These are phyloP conservation scores for Talaromyces thailandensis DNA, from an alignment of 495 filamentous ascomycete species.

Conservation along the genomic window DNA sequence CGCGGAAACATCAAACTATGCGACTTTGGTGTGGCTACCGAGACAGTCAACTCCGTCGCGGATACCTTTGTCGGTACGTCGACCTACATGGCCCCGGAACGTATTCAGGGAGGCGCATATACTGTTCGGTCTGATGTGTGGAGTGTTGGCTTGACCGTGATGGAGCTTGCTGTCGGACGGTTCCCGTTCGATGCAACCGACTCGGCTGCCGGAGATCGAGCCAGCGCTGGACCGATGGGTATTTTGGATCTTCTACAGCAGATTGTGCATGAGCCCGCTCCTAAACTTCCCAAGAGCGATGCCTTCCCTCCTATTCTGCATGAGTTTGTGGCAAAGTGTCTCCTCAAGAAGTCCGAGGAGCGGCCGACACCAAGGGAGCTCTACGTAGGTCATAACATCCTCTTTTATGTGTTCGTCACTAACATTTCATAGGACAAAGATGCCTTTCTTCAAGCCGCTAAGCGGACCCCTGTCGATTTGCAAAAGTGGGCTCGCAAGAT, in stretches of 20 bases:
- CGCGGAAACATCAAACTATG: slow-evolving; percentile 92
- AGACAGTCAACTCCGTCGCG: slow-evolving; percentile 92
- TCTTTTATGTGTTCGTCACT: neutral
- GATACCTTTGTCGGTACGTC: slow-evolving; percentile 98
- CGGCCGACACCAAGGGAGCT: slow-evolving; percentile 89
- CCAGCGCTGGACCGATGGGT: slow-evolving; percentile 71
- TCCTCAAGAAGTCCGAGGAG: slow-evolving; percentile 77
- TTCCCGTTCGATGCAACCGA: slow-evolving; percentile 86
- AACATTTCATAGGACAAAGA: slow-evolving; percentile 61
- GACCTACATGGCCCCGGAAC: slow-evolving; percentile 97
- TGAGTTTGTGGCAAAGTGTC: slow-evolving; percentile 92
- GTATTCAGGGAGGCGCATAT: slow-evolving; percentile 93
- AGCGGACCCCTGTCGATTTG: slow-evolving; percentile 85
- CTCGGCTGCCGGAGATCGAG: slow-evolving; percentile 59
- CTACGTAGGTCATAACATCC: slow-evolving; percentile 25
- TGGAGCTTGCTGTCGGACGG: slow-evolving; percentile 93
- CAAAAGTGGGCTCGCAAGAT: slow-evolving; percentile 83
- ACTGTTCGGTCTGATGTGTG: slow-evolving; percentile 98
- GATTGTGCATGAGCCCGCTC: slow-evolving; percentile 93
- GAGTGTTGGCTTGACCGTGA: slow-evolving; percentile 92
- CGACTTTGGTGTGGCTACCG: slow-evolving; percentile 94
- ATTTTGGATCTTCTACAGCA: slow-evolving; percentile 95
- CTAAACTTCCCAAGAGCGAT: slow-evolving; percentile 88
- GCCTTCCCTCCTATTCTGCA: slow-evolving; percentile 92
- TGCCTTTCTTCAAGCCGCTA: slow-evolving; percentile 87